Evolutionary conservation across 768 basidiomycete genomes (phyloP).

Genomic region (Russula olivacea): DNA sequence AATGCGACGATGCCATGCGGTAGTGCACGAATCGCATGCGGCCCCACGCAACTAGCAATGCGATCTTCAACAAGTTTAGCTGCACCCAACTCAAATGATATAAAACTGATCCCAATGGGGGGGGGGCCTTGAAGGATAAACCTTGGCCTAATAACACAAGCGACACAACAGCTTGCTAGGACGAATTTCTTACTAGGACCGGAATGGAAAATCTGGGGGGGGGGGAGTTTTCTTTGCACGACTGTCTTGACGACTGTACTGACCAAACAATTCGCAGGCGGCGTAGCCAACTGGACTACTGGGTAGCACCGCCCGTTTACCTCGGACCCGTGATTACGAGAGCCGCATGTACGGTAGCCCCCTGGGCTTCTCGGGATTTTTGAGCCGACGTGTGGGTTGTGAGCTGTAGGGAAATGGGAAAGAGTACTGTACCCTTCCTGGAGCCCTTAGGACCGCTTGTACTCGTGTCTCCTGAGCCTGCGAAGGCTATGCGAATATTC

Average conservation of each 20-base stretch:
- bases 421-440: background rate
- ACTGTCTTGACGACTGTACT: background rate
- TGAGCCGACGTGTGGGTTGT: background rate
- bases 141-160: background rate
- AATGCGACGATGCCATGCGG: too few species aligned
- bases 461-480: background rate
- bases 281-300: background rate
- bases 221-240: background rate
- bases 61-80: background rate
- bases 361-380: background rate
- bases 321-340: background rate
- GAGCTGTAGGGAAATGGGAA: background rate
- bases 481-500: background rate
- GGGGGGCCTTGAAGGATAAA: background rate
- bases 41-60: background rate
- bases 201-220: background rate
- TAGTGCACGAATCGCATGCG: too few species aligned
- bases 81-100: background rate
- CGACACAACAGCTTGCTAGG: background rate
- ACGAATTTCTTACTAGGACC: background rate
- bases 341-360: background rate
- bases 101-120: background rate
- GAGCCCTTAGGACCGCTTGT: background rate
- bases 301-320: background rate
- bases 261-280: background rate